Base-by-base conservation (phyloP, 805 yeast species). In the Sugiyamaella floridensis region DNA sequence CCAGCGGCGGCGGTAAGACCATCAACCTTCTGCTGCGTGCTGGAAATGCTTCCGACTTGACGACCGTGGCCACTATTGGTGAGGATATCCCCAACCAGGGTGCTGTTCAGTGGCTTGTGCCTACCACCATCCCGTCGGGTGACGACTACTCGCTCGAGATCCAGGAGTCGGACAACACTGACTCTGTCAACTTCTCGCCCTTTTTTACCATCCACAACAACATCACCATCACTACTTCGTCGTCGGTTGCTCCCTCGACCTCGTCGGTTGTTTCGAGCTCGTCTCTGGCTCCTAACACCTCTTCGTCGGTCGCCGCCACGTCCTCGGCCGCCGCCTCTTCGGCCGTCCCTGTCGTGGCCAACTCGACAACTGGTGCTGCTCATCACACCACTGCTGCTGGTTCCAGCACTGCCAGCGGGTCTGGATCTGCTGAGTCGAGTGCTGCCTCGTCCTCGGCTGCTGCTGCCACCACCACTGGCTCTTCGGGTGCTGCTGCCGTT, bases 71-170 rank as follows among this genome's bases (percentile, higher is more conserved):
- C 52, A 64, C 70, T 52, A 67, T 71, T 57, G 66, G 67, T 51
- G 50, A 61, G 54, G 49, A 59, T 49, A 53, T 69, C 48, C 53
- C 63, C 49, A 71, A 71, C 67, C 63, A 63, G 48, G 74, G 73
- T 52, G 62, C 66, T 43, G 71, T 66, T 49, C 56, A 60, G 47
- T 71, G 74, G 74, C 55, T 57, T 34, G 63, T 71, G 40, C 74
- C 74, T 44, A 46, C 51, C 48, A 51, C 57, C 41, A 37, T 70
- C 32, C 26, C 54, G 43, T 50, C 64, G 40, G 73, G 71, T 41
- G 37, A 46, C 46, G 51, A 61, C 51, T 71, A 71, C 61, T 67
- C 70, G 28, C 55, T 71, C 43, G 64, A 62, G 60, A 69, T 68
- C 50, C 52, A 55, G 50, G 56, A 58, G 49, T 64, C 60, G 43